Base-by-base conservation (phyloP, 768 basidiomycete genomes). In the Kwoniella pini region DNA sequence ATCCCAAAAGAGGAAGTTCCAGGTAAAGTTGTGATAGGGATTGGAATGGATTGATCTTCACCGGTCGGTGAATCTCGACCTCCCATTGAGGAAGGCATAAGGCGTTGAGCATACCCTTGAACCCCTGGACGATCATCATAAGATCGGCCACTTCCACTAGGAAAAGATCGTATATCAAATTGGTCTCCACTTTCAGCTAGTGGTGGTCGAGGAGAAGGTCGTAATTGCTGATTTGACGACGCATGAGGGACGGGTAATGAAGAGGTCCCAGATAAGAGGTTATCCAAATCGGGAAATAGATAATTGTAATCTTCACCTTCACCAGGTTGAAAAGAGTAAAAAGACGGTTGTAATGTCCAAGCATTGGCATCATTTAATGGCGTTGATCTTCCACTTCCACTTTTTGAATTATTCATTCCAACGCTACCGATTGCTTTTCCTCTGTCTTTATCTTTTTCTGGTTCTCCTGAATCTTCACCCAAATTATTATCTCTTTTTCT, bases 281-380 rank as follows among this genome's bases (percentile, higher is more conserved):
- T 38, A 21, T 66, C 68, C 13, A 73, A 54, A 58, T 74, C 64
- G 0, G 72, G 72, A 31, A 74, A 74, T 4, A 74, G 61, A 44
- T 69, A 74, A 12, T 60, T 44, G 44, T 70, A 73, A 36, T 55
- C 28, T 10, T 62, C 62, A 40, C 28, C 48, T 33, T 26, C 49
- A 10, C 40, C 40, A 50, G 48, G 48, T 31, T 50, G 48, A 21
- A 50, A 50, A 15, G 9, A 24, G n/a, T 31, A 43, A 24, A 39
- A 45, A 15, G 44, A 31, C 26, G 55, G 45, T 13, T 44, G 30
- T 21, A 26, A 12, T 21, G 52, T n/a, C n/a, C n/a, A n/a, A n/a
- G n/a, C n/a, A n/a, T n/a, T n/a, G 15, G 42, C 17, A 15, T 15
- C 15, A 15, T 43, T 19, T 11, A 50, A 31, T 38, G 39, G 54